Evolutionary conservation across 306 rosid genomes (phyloP).

Genomic region (Trifolium dubium): DNA sequence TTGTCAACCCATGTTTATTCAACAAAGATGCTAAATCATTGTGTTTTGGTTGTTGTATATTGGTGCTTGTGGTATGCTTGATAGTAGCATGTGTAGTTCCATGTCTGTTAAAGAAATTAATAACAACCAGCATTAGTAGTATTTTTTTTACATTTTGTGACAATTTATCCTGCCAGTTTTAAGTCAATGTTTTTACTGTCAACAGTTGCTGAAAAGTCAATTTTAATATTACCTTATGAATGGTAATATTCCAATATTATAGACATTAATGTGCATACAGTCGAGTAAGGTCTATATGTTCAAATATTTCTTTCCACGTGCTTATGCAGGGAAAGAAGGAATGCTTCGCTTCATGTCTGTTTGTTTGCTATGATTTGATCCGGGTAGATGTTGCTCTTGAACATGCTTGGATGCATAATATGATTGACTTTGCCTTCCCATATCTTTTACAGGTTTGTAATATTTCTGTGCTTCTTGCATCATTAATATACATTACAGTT

Average conservation of each 20-base stretch:
- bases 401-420: conserved; percentile 95
- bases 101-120: conserved; percentile 27
- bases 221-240: neutral
- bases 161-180: conserved; percentile 19
- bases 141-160: conserved; percentile 10
- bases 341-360: conserved; percentile 96
- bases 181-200: conserved; percentile 19
- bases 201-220: neutral
- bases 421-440: conserved; percentile 94
- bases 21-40: conserved; percentile 7
- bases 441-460: conserved; percentile 79
- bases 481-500: conserved; percentile 6
- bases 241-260: conserved; percentile 23
- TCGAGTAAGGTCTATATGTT: conserved; percentile 6
- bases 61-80: conserved; percentile 5
- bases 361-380: conserved; percentile 93
- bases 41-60: conserved; percentile 28
- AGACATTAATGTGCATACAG: conserved; percentile 1
- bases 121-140: conserved; percentile 14
- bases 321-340: conserved; percentile 94
- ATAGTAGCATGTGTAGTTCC: conserved; percentile 29
- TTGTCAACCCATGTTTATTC: conserved; percentile 13
- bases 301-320: conserved; percentile 33
- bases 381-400: conserved; percentile 87
- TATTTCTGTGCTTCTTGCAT: conserved; percentile 23